These are phyloP conservation scores for Umbellularia californica DNA, from an alignment of 164 flowering plant species.

Conservation along the genomic window DNA sequence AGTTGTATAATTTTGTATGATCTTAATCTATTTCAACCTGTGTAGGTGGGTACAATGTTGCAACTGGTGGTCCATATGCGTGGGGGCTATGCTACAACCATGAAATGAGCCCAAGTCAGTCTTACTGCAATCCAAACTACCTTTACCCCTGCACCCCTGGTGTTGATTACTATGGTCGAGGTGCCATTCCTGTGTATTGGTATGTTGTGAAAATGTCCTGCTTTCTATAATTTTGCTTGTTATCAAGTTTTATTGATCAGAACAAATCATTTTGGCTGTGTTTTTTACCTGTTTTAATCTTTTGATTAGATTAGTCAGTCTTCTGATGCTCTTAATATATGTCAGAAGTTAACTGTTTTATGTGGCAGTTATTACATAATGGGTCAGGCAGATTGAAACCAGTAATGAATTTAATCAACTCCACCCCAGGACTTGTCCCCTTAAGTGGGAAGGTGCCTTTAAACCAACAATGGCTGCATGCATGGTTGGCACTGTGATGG, in stretches of 20 bases:
- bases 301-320: too few relatives aligned
- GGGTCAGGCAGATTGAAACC: too few relatives aligned
- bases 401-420: too few relatives aligned
- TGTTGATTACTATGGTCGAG: conserved; percentile 85
- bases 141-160: conserved; percentile 87
- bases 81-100: conserved; percentile 91
- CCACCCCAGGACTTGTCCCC: too few relatives aligned
- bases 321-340: too few relatives aligned
- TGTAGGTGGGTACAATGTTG: conserved; percentile 84
- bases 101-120: conserved; percentile 80
- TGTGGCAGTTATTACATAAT: too few relatives aligned
- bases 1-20: neutral
- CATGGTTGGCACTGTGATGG: too few relatives aligned
- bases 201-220: conserved; percentile 14
- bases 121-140: conserved; percentile 63
- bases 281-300: neutral
- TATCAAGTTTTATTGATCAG: too few relatives aligned
- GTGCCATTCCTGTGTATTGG: conserved; percentile 93
- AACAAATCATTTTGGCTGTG: neutral
- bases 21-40: neutral
- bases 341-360: too few relatives aligned
- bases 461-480: too few relatives aligned
- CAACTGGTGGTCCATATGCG: conserved; percentile 81
- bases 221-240: neutral
- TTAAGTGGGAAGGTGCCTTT: too few relatives aligned